Percentiles rank a stretch among this genome's conserved stretches.
Conservation (phyloP, 139 green algal genomes). For the Yamagishiella unicocca region DNA sequence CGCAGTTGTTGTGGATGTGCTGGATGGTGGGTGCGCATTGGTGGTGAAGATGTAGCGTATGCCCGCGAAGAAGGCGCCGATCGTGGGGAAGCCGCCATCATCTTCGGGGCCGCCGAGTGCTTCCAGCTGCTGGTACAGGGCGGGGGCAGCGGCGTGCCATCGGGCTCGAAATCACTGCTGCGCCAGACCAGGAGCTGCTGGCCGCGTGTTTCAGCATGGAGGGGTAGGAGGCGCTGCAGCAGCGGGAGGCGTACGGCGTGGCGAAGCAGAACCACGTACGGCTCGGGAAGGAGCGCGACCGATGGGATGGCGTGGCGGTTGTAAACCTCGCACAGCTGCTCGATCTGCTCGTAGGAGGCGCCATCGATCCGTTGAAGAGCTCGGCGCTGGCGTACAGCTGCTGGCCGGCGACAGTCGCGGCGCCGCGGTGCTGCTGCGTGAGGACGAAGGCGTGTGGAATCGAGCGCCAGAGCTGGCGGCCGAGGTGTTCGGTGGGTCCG, state of each 20-base stretch:
- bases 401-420: neutral
- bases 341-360: neutral
- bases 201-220: neutral
- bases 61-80: neutral
- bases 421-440: neutral
- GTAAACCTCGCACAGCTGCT: neutral
- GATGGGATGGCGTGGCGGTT: neutral
- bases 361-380: neutral
- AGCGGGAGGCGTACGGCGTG: neutral
- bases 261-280: neutral
- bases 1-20: slow-evolving; percentile 10
- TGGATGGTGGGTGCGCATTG: neutral
- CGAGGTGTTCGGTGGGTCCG: neutral
- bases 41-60: neutral
- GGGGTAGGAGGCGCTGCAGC: neutral
- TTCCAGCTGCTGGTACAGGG: neutral
- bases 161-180: neutral
- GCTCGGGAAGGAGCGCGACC: neutral
- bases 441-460: neutral
- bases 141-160: neutral
- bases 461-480: neutral
- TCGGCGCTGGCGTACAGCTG: neutral
- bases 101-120: neutral
- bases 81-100: neutral
- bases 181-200: slow-evolving; percentile 13